phyloP scores from a whole-genome alignment of 257 asterid species.

The Orobanche coerulescens region DNA sequence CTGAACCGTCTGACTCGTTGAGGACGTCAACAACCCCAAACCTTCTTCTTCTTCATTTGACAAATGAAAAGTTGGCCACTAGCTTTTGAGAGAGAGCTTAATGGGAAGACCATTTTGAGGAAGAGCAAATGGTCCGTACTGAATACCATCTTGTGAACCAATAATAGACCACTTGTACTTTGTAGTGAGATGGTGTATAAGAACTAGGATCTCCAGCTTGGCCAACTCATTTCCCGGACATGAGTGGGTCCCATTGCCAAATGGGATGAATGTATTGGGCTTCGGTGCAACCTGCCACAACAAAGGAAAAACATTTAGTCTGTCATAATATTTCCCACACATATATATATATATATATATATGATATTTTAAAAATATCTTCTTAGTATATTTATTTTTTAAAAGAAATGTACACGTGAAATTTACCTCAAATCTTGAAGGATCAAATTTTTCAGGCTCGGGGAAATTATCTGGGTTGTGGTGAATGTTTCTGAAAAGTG shows the following conservation, averaged over 20 bases:
- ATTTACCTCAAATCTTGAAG: constrained; percentile 94
- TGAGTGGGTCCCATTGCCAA: constrained; percentile 89
- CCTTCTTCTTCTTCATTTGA: neutral
- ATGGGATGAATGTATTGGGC: constrained; percentile 94
- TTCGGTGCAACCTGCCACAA: constrained; percentile 59
- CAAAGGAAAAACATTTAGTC: neutral
- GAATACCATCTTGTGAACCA: constrained; percentile 90
- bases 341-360: no score
- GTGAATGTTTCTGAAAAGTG: constrained; percentile 85
- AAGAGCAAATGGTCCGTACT: constrained; percentile 95
- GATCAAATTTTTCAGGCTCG: constrained; percentile 94
- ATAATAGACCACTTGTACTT: constrained; percentile 82
- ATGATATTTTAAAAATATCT: no score
- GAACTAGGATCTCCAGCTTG: constrained; percentile 79
- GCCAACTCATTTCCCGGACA: constrained; percentile 96
- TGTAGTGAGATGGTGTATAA: constrained; percentile 88
- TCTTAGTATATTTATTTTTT: no score
- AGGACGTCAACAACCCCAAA: no score
- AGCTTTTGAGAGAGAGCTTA: constrained; percentile 43
- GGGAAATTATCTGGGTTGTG: constrained; percentile 80
- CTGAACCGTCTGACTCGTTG: no score
- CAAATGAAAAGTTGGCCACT: neutral
- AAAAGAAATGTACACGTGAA: neutral
- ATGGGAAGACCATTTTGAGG: constrained; percentile 95
- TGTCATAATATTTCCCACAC: no score